Evolutionary conservation across 192 early-diverging fungal genomes (phyloP).

Genomic region (Phlyctochytrium bullatum): DNA sequence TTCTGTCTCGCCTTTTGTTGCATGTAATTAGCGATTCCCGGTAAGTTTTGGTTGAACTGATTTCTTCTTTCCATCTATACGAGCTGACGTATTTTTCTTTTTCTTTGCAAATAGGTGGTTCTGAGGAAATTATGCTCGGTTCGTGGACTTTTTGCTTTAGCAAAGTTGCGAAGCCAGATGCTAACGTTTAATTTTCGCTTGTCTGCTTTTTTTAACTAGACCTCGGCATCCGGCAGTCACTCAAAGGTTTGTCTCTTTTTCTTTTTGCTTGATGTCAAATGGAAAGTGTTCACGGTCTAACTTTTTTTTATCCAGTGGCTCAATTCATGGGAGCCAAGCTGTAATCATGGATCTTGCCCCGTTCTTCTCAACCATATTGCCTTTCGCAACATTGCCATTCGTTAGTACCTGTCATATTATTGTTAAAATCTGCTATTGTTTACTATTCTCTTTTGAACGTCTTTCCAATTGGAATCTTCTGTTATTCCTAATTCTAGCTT

Average conservation of each 20-base stretch:
- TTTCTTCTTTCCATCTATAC: too few relatives aligned
- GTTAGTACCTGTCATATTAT: too few relatives aligned
- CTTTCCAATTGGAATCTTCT: too few relatives aligned
- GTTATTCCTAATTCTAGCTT: neutral
- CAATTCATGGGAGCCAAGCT: slow-evolving; percentile 8
- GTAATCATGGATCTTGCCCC: neutral
- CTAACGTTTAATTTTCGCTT: neutral
- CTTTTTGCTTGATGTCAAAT: neutral
- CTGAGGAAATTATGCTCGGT: slow-evolving; percentile 82
- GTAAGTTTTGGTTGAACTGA: too few relatives aligned
- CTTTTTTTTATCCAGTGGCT: neutral
- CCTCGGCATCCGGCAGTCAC: slow-evolving; percentile 73
- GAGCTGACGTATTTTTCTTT: too few relatives aligned
- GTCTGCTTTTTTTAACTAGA: slow-evolving; percentile 33
- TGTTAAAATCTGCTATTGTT: too few relatives aligned
- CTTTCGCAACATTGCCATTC: too few relatives aligned
- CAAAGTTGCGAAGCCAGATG: neutral
- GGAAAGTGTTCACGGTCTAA: neutral
- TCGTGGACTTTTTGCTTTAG: neutral
- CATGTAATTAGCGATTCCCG: slow-evolving; percentile 24
- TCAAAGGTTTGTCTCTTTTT: slow-evolving; percentile 45
- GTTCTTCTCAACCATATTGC: too few relatives aligned
- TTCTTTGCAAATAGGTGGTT: too few relatives aligned
- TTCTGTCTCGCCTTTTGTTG: neutral
- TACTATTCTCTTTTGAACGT: too few relatives aligned